These are phyloP conservation scores for Gamsiella multidivaricata DNA, from an alignment of 192 early-diverging fungal genomes.

Conservation along the genomic window DNA sequence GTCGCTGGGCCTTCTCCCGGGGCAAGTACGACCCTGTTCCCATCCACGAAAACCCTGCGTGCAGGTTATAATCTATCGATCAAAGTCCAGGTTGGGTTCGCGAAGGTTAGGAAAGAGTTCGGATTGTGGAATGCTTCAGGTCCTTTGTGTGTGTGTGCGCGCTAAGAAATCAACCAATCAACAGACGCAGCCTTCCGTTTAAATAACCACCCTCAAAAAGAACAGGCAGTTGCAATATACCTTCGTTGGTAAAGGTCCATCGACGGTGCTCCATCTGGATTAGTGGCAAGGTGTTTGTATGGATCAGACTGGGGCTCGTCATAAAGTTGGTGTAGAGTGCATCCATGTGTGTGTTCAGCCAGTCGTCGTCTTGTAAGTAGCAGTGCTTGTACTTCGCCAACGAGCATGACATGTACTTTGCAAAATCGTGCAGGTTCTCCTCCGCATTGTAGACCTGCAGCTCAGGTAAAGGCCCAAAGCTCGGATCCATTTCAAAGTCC, in stretches of 20 bases:
- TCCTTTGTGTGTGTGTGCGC: too few species aligned
- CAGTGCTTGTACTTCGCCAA: slow-evolving; percentile 63
- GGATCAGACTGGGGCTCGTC: slow-evolving; percentile 60
- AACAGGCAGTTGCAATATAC: slow-evolving; percentile 18
- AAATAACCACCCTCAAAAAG: not conserved
- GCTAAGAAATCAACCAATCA: too few species aligned
- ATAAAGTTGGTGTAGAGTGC: slow-evolving; percentile 69
- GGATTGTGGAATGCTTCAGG: too few species aligned
- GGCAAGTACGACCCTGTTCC: slow-evolving; percentile 63
- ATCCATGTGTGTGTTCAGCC: slow-evolving; percentile 66
- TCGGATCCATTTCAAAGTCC: slow-evolving; percentile 36
- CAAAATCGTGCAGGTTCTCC: slow-evolving; percentile 63
- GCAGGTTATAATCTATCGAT: slow-evolving; percentile 56
- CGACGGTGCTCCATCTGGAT: slow-evolving; percentile 61
- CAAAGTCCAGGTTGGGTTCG: too few species aligned
- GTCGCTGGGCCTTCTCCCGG: slow-evolving; percentile 58
- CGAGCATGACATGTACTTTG: slow-evolving; percentile 65
- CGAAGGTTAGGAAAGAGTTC: too few species aligned
- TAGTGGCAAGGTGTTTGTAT: slow-evolving; percentile 62
- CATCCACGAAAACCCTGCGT: slow-evolving; percentile 66
- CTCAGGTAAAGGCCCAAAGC: slow-evolving; percentile 31
- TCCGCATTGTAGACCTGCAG: slow-evolving; percentile 58
- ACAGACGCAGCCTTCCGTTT: not conserved
- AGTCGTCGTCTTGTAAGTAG: slow-evolving; percentile 70
- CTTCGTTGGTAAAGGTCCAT: slow-evolving; percentile 66